Conservation (phyloP, 768 basidiomycete species). For the Hemileccinum impolitum region DNA sequence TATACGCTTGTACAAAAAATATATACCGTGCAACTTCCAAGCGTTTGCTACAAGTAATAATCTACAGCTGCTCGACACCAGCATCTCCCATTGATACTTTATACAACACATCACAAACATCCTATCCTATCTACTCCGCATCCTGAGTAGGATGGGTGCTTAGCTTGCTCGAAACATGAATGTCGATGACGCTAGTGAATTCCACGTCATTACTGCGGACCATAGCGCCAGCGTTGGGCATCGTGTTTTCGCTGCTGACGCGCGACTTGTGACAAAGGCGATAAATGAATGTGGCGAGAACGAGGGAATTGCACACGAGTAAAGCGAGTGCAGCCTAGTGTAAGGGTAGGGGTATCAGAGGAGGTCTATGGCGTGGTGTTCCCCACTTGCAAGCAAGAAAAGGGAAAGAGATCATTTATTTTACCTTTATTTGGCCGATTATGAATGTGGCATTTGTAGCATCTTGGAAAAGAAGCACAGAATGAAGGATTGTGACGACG, state of each 20-base stretch:
- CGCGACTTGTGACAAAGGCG: slow-evolving; percentile 5
- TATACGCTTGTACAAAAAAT: background rate
- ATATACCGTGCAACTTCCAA: background rate
- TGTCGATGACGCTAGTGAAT: slow-evolving; percentile 18
- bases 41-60: background rate
- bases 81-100: background rate
- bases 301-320: slow-evolving; percentile 21
- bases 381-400: background rate
- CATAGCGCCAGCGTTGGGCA: background rate
- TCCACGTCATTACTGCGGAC: background rate
- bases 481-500: slow-evolving; percentile 21
- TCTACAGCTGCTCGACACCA: background rate
- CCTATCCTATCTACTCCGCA: no score
- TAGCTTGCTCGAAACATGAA: slow-evolving; percentile 17
- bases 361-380: background rate
- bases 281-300: slow-evolving; percentile 16
- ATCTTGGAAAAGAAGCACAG: slow-evolving; percentile 16
- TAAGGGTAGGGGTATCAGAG: background rate
- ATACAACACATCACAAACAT: background rate
- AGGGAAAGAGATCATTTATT: background rate
- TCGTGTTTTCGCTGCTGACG: background rate
- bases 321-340: slow-evolving; percentile 18
- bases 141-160: background rate
- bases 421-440: slow-evolving; percentile 26
- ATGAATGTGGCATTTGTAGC: slow-evolving; percentile 1